Evolutionary conservation across 306 rosid genomes (phyloP).

Genomic region (Astragalus glycyphyllos): DNA sequence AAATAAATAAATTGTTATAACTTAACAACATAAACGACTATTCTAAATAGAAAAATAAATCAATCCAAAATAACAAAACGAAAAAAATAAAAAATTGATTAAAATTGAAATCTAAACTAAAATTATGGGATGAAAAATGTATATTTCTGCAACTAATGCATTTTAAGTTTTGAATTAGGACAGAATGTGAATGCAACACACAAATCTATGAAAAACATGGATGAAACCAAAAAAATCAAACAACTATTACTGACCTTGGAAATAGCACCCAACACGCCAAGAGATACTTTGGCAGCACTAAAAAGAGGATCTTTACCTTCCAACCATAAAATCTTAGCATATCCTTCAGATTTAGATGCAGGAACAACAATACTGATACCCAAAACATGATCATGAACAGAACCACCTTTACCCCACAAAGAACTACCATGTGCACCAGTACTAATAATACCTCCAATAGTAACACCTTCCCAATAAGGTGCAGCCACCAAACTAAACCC

Average conservation of each 20-base stretch:
- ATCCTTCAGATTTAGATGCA: constrained; percentile 60
- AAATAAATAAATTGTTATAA: no score
- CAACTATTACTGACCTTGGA: constrained; percentile 61
- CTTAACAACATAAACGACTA: no score
- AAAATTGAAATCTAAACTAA: no score
- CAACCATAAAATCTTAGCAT: constrained; percentile 60
- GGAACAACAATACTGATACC: constrained; percentile 64
- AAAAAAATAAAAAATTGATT: no score
- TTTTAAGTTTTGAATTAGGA: no score
- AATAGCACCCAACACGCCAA: constrained; percentile 73
- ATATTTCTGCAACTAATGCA: no score
- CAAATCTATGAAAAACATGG: not conserved
- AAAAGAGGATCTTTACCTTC: constrained; percentile 50
- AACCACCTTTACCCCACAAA: constrained; percentile 80
- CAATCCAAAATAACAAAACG: no score
- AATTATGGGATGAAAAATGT: no score
- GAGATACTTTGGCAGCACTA: constrained; percentile 67
- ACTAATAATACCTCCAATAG: constrained; percentile 45
- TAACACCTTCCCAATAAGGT: constrained; percentile 57
- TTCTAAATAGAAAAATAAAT: no score
- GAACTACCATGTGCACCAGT: constrained; percentile 58
- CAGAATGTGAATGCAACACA: no score
- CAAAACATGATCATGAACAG: constrained; percentile 70
- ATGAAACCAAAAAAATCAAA: not conserved
- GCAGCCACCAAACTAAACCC: constrained; percentile 53